phyloP scores from a whole-genome alignment of 1,139 yeast species.

The Ogataea hybrid region DNA sequence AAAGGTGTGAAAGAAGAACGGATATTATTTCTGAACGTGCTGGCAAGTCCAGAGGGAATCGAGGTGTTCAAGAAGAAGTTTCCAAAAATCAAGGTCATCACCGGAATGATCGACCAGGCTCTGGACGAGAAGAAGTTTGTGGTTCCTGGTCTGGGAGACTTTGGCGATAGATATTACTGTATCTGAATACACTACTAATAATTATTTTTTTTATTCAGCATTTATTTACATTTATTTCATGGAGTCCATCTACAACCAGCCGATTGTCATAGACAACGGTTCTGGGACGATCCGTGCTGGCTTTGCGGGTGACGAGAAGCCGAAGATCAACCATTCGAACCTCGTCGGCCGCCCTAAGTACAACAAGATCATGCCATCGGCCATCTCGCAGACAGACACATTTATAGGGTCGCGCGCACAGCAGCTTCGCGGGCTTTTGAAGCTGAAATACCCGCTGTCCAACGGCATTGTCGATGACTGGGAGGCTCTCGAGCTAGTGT shows the following conservation, averaged over 20 bases:
- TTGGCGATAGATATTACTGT: constrained; percentile 96
- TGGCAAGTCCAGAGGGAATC: constrained; percentile 95
- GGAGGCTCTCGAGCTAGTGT: constrained; percentile 67
- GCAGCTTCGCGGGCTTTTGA: constrained; percentile 68
- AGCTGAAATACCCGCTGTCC: constrained; percentile 66
- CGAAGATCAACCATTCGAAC: constrained; percentile 49
- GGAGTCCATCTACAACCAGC: constrained; percentile 57
- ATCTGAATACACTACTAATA: constrained; percentile 40
- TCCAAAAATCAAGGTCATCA: constrained; percentile 84
- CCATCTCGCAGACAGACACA: constrained; percentile 53
- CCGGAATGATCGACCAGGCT: constrained; percentile 89
- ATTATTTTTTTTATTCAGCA: neutral
- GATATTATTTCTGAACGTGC: constrained; percentile 82
- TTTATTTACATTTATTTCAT: constrained; percentile 5
- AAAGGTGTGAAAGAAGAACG: constrained; percentile 88
- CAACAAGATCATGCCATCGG: constrained; percentile 81
- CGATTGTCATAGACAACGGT: constrained; percentile 92
- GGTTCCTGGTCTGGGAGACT: constrained; percentile 95
- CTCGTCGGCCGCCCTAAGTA: constrained; percentile 83
- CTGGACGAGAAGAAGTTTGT: constrained; percentile 83
- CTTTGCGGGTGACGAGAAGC: constrained; percentile 88
- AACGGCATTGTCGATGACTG: constrained; percentile 85
- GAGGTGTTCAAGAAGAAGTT: constrained; percentile 69
- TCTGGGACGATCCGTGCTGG: constrained; percentile 88
- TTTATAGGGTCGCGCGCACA: constrained; percentile 79